Conservation (phyloP, 306 rosid genomes). For the Adenanthera pavonina region DNA sequence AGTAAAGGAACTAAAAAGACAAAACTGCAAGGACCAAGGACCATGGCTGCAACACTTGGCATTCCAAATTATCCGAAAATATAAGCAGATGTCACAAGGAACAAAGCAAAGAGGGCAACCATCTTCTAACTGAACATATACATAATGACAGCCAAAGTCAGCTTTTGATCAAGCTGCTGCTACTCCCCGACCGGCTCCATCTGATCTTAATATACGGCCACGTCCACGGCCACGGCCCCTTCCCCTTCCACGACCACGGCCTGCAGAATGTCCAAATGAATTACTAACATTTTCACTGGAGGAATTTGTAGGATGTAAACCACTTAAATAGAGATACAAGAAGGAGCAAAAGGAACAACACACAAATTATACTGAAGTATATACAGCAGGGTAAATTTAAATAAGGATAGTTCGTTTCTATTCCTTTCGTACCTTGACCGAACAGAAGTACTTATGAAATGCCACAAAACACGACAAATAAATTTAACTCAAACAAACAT, state of each 20-base stretch:
- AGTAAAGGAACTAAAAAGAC: conserved; percentile 42
- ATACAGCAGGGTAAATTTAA: conserved; percentile 4
- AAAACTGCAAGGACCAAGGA: conserved; percentile 60
- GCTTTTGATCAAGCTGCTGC: conserved; percentile 56
- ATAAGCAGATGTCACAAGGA: conserved; percentile 45
- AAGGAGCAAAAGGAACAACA: not conserved
- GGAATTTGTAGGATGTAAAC: not conserved
- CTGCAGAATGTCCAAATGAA: conserved; percentile 48
- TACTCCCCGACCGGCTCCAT: conserved; percentile 55
- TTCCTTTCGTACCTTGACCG: conserved; percentile 6
- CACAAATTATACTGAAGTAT: not conserved
- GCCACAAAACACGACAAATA: conserved; percentile 9
- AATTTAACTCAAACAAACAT: conserved; percentile 5
- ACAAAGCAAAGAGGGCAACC: conserved; percentile 55
- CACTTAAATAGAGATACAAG: not conserved
- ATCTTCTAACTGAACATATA: conserved; percentile 48
- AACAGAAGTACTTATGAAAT: not conserved
- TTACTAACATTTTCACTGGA: not conserved
- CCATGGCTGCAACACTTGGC: conserved; percentile 45
- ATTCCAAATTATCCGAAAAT: conserved; percentile 38
- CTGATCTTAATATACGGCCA: conserved; percentile 52
- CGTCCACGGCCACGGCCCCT: conserved; percentile 75
- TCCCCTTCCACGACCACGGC: conserved; percentile 81
- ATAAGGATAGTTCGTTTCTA: not conserved
- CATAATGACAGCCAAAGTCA: conserved; percentile 37